Conservation (phyloP, 1,284 basidiomycete species). For the Rhodotorula sp. region DNA sequence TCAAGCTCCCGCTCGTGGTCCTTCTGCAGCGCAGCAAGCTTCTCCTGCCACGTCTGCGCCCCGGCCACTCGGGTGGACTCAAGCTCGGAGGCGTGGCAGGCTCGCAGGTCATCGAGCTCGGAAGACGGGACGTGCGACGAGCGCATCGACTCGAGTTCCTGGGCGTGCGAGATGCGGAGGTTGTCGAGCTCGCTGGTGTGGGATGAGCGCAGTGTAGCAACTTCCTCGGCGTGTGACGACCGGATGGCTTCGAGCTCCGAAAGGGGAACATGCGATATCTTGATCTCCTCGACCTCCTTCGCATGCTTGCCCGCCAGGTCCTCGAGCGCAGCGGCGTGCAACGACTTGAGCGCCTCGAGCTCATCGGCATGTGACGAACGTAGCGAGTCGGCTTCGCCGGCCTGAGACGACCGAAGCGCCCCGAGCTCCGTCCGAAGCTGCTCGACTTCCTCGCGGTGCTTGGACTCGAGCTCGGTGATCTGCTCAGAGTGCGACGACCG, state of each 20-base stretch:
- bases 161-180: background rate
- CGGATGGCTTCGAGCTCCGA: background rate
- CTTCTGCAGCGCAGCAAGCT: slow-evolving; percentile 55
- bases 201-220: background rate
- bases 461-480: background rate
- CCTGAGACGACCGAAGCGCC: background rate
- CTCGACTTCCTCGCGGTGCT: background rate
- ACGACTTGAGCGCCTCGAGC: background rate
- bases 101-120: too few relatives aligned
- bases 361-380: background rate
- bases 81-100: too few relatives aligned
- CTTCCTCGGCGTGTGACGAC: background rate
- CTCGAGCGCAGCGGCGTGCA: slow-evolving; percentile 1
- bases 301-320: background rate
- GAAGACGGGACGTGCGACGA: background rate
- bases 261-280: background rate
- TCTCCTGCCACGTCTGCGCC: slow-evolving; percentile 44
- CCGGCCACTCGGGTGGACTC: too few relatives aligned
- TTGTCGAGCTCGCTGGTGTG: background rate
- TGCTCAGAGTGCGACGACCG: background rate
- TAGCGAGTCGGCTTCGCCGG: background rate
- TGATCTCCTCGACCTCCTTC: background rate
- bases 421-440: background rate
- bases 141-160: background rate
- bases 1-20: slow-evolving; percentile 49